Base-by-base conservation (phyloP, 2,329 filamentous ascomycete genomes). In the Colletotrichum camelliae region DNA sequence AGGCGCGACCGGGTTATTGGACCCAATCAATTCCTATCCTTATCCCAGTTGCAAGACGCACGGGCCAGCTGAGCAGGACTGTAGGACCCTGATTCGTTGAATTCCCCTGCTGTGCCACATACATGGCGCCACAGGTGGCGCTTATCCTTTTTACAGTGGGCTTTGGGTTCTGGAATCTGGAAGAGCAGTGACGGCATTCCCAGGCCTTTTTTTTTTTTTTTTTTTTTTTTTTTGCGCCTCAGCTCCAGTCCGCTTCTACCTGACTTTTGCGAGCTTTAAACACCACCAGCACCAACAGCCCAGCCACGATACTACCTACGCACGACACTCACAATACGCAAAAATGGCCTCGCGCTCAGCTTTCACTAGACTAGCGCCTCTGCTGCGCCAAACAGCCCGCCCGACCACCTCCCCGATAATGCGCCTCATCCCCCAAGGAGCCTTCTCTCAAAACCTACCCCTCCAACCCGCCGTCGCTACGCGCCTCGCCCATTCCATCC, bases 401-500 rank as follows among this genome's bases (percentile, higher is more conserved):
- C 60, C 61, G 5, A 62, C 37, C n/a, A 72, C 71, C 61, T 76
- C 74, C 3, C 24, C 55, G 37, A 65, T 72, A 39, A 57, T 18
- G 39, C 57, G 67, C 57, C 67, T 70, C 8, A 60, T 69, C 21
- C 64, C 60, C 43, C 65, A 72, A 62, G 64, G 61, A 15, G 27
- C 48, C n/a, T 66, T 70, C 58, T 10, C 74, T 7, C 7, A 55
- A 18, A 57, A 43, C 21, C 18, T 58, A 12, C 48, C 67, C 21
- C 24, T 74, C 35, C 70, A 70, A 60, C 68, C 74, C 7, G 29
- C 37, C 65, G 61, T 71, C 67, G 16, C 75, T 13, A 16, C 75
- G 73, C 79, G 81, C 72, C 76, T 78, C 64, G 78, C 80, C 31
- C 82, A 83, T 78, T 75, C 79, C n/a, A 83, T 83, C 24, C 71